Conservation (phyloP, 2,329 filamentous ascomycete species). For the Aspergillus proliferans region DNA sequence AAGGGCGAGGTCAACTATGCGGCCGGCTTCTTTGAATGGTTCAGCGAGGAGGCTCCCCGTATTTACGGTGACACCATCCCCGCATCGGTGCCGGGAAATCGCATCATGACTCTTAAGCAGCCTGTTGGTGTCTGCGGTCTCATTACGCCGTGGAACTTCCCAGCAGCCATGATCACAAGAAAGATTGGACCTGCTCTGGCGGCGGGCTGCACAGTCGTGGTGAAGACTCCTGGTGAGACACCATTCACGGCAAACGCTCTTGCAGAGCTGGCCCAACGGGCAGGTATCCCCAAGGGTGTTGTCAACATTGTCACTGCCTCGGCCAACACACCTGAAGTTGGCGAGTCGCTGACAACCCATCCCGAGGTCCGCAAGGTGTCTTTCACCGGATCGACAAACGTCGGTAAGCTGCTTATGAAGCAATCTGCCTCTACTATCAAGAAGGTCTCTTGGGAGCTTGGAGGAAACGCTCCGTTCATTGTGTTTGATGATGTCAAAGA, state of each 20-base stretch:
- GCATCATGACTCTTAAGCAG: conserved; percentile 58
- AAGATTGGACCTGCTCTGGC: conserved; percentile 60
- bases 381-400: conserved; percentile 72
- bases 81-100: conserved; percentile 52
- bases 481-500: conserved; percentile 89
- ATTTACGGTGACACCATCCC: conserved; percentile 57
- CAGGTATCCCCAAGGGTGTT: conserved; percentile 83
- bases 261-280: conserved; percentile 76
- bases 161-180: conserved; percentile 48
- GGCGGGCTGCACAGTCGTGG: conserved; percentile 90
- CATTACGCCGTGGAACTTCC: conserved; percentile 64
- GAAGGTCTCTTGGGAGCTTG: conserved; percentile 82
- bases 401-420: conserved; percentile 76
- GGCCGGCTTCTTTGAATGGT: conserved; percentile 58
- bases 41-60: conserved; percentile 56
- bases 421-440: conserved; percentile 79
- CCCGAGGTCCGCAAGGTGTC: conserved; percentile 80
- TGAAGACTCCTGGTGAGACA: conserved; percentile 86
- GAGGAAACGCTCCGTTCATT: conserved; percentile 92
- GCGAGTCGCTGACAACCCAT: conserved; percentile 68
- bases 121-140: conserved; percentile 62
- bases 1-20: conserved; percentile 55
- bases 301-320: conserved; percentile 80
- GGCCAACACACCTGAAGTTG: conserved; percentile 73
- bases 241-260: conserved; percentile 85